phyloP scores from a whole-genome alignment of 164 flowering plant genomes.

The Berberis vulgaris region DNA sequence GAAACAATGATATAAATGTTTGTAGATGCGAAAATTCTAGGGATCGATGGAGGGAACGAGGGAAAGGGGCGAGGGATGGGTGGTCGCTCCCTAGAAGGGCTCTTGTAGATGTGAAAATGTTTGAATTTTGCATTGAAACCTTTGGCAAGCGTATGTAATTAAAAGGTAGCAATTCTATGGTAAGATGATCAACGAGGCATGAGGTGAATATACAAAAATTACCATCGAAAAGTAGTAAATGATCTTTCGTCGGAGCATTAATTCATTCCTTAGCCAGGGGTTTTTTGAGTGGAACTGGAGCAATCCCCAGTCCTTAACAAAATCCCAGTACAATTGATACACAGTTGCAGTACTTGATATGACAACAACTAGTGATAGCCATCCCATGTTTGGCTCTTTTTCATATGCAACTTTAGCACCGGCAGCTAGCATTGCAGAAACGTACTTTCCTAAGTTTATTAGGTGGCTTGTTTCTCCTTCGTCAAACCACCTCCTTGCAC shows the following conservation, averaged over 20 bases:
- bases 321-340: constrained; percentile 98
- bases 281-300: constrained; percentile 76
- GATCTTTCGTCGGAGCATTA: constrained; percentile 77
- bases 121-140: too few species aligned
- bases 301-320: constrained; percentile 97
- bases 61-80: too few species aligned
- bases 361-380: constrained; percentile 60
- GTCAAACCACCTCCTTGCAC: constrained; percentile 95
- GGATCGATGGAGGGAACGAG: too few species aligned
- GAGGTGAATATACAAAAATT: constrained; percentile 13
- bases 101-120: too few species aligned
- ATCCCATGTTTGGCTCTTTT: constrained; percentile 52
- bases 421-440: constrained; percentile 97
- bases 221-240: constrained; percentile 95
- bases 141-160: too few species aligned
- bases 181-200: not conserved
- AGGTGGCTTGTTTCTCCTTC: constrained; percentile 86
- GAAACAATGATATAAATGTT: too few species aligned
- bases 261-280: constrained; percentile 88
- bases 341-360: constrained; percentile 83
- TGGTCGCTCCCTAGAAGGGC: too few species aligned
- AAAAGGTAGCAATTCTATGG: not conserved
- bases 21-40: too few species aligned
- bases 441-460: constrained; percentile 84
- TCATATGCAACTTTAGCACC: constrained; percentile 93